Evolutionary conservation across 257 asterid genomes (phyloP).

Genomic region (Rhazya stricta): DNA sequence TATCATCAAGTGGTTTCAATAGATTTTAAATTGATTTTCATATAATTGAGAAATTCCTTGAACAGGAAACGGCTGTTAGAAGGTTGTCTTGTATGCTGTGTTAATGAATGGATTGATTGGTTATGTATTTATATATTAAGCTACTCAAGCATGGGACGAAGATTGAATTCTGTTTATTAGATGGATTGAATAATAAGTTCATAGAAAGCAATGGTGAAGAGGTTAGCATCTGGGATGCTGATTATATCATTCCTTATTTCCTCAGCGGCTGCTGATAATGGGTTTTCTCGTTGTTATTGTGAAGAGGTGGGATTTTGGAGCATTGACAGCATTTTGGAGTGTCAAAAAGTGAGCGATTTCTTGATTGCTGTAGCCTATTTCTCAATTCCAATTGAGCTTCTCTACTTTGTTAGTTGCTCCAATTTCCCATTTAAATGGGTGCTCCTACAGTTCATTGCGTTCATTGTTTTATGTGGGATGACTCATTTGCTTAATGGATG

Average conservation of each 20-base stretch:
- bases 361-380: slow-evolving; percentile 92
- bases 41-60: slow-evolving; percentile 11
- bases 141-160: slow-evolving; percentile 16
- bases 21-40: slow-evolving; percentile 10
- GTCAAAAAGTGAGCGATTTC: slow-evolving; percentile 77
- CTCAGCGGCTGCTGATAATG: slow-evolving; percentile 41
- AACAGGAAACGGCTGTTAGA: slow-evolving; percentile 23
- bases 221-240: slow-evolving; percentile 42
- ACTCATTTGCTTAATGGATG: slow-evolving; percentile 87
- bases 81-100: slow-evolving; percentile 12
- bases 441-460: slow-evolving; percentile 71
- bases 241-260: slow-evolving; percentile 33
- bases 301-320: slow-evolving; percentile 85
- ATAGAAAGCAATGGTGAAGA: slow-evolving; percentile 57
- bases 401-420: slow-evolving; percentile 79
- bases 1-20: background rate
- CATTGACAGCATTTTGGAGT: slow-evolving; percentile 51
- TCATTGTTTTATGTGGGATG: slow-evolving; percentile 92
- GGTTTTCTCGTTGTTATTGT: slow-evolving; percentile 53
- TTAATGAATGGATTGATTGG: slow-evolving; percentile 18
- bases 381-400: slow-evolving; percentile 90
- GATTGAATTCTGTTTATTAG: slow-evolving; percentile 5
- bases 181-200: slow-evolving; percentile 35
- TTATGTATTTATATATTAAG: slow-evolving; percentile 16
- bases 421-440: slow-evolving; percentile 90